Base-by-base conservation (phyloP, 495 filamentous ascomycete genomes). In the Evansstolkia leycettana region DNA sequence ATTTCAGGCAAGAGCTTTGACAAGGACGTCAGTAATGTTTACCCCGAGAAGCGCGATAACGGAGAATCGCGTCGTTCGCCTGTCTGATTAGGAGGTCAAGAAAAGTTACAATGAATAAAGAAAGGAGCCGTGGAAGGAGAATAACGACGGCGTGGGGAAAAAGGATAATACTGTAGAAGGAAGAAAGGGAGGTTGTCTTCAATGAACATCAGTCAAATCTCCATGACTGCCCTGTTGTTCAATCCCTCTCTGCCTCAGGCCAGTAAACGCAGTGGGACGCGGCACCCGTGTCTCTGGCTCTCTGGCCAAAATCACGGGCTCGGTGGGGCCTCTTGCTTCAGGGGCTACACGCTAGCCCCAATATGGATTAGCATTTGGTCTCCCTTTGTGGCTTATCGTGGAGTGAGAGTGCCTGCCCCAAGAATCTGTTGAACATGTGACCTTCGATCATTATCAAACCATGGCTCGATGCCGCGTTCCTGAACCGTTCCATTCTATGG, bases 241-340 rank as follows among this genome's bases (percentile, higher is more conserved):
- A n/a, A 5, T 23, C 20, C 5, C 5, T n/a, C 11, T 29, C 28
- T n/a, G 12, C 28, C 28, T 29, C n/a, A n/a, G n/a, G n/a, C n/a
- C n/a, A n/a, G 11, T 12, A 5, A 29, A 24, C 25, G 14, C 20
- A 20, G 38, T 31, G 23, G 39, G 39, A 41, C 39, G 39, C 39
- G 39, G 39, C 32, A 36, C 32, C 15, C 39, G 39, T 41, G 39
- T 41, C 17, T 17, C 32, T 36, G 7, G 29, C 15, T 15, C 18
- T 10, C n/a, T n/a, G n/a, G n/a, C 24, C 24, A n/a, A 12, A 15
- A 29, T 29, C 28, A 29, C 28, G 28, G 28, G 14, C 28, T n/a
- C 28, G 11, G 11, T 23, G 20, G 20, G 20, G 4, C 20, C 20
- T 23, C 20, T 9, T 23, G 20, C 28, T 5, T 29, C 28, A 41